Base-by-base conservation (phyloP, 1,139 yeast genomes). In the Zygoascus meyerae region DNA sequence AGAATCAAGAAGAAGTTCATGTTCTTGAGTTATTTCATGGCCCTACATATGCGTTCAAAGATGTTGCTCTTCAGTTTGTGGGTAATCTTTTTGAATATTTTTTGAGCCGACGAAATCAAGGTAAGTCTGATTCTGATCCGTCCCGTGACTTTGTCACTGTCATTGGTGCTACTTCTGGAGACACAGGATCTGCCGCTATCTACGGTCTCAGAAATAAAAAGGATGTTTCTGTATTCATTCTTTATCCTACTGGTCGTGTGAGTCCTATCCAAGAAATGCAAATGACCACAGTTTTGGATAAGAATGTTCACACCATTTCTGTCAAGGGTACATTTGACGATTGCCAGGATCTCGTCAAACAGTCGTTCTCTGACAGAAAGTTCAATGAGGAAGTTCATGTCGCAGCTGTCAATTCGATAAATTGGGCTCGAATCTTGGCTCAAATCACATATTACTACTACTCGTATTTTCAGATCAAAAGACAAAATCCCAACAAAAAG, bases 101-200 rank as follows among this genome's bases (percentile, higher is more conserved):
- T 68, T 73, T 92, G 61, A 73, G 77, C 50, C 83, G 96, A 68
- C 77, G 79, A 59, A 92, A 92, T 63, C 74, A 76, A 30, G 78
- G 75, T 40, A 78, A 83, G 62, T 70, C 77, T 36, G 78, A 71
- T 21, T 57, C 58, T 31, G 75, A 70, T 30, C 75, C 75, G 48
- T 75, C 78, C 53, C 77, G 94, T 61, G 94, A 87, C 58, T 78
- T 79, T 52, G 75, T 92, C 59, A 92, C 99, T 34, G 98, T 92
- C 55, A 96, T 92, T 51, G 99, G 99, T 60, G 99, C 99, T 39
- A 92, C 99, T 26, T 86, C 95, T 46, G 99, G 99, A 61, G 99
- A 92, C 64, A 92, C 99, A 41, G 99, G 99, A 46, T 86, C 96
- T 42, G 99, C 99, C 46, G 98, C 99, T 52, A 92, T 92, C 56